Percentiles rank a stretch among this genome's conserved stretches.
These are phyloP conservation scores for Boeremia lycopersici DNA, from an alignment of 2,329 filamentous ascomycete genomes.

Conservation along the genomic window DNA sequence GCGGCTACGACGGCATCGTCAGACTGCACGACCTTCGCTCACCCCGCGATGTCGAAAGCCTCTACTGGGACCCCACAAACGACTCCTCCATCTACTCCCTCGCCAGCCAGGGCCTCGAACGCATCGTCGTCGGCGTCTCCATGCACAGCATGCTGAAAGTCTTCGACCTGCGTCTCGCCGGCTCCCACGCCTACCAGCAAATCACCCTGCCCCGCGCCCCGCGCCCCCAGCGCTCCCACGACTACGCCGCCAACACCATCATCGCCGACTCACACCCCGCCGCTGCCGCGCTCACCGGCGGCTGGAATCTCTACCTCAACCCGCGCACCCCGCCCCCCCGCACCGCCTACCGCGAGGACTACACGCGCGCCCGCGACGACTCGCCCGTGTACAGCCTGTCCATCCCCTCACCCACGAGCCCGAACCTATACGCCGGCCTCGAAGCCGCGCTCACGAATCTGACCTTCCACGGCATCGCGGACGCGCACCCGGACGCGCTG, in stretches of 20 bases:
- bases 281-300: slow-evolving; percentile 24
- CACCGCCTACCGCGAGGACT: slow-evolving; percentile 22
- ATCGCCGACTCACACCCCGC: slow-evolving; percentile 9
- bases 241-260: slow-evolving; percentile 25
- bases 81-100: slow-evolving; percentile 65
- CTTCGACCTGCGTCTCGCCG: slow-evolving; percentile 64
- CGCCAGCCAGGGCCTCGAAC: slow-evolving; percentile 61
- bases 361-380: slow-evolving; percentile 30
- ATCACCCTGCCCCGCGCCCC: slow-evolving; percentile 27
- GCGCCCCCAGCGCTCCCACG: not conserved
- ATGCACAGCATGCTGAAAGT: slow-evolving; percentile 65
- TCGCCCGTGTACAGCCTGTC: slow-evolving; percentile 57
- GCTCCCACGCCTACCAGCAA: slow-evolving; percentile 48
- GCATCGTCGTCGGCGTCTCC: slow-evolving; percentile 62
- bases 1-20: slow-evolving; percentile 63
- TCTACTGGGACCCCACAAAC: slow-evolving; percentile 63
- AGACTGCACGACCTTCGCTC: slow-evolving; percentile 67
- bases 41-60: slow-evolving; percentile 52
- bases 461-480: slow-evolving; percentile 51
- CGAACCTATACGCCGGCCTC: slow-evolving; percentile 55
- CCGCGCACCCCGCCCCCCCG: slow-evolving; percentile 35
- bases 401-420: slow-evolving; percentile 51
- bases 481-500: slow-evolving; percentile 52
- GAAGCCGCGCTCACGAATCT: slow-evolving; percentile 54
- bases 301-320: slow-evolving; percentile 57